These are phyloP conservation scores for Trichoderma guizhouense DNA, from an alignment of 2,329 filamentous ascomycete species.

Conservation along the genomic window DNA sequence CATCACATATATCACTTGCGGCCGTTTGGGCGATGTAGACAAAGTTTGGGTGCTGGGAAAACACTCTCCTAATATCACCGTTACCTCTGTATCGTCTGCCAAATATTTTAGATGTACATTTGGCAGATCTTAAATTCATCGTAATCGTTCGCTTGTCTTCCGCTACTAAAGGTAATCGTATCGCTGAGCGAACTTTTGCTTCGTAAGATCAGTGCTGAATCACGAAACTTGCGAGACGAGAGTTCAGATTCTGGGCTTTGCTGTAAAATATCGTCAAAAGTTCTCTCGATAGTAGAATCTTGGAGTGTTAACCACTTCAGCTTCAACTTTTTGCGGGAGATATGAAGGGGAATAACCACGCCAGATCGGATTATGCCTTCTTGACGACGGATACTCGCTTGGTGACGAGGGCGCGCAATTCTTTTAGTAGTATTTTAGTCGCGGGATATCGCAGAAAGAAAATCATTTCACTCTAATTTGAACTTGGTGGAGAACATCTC, in stretches of 20 bases:
- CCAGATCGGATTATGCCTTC: not conserved
- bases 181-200: not conserved
- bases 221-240: not conserved
- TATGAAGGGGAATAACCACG: not conserved
- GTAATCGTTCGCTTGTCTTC: not conserved
- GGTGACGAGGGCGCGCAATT: not conserved
- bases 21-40: not conserved
- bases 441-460: not conserved
- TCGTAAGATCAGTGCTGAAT: not conserved
- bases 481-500: not conserved
- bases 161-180: not conserved
- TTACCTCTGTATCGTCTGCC: not conserved
- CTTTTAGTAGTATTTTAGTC: not conserved
- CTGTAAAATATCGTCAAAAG: not conserved
- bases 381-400: not conserved
- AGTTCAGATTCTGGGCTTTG: not conserved
- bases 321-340: not conserved
- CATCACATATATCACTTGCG: not conserved
- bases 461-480: not conserved
- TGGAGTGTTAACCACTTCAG: not conserved
- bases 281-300: too few relatives aligned
- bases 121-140: not conserved
- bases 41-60: accelerated
- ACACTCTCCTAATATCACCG: not conserved
- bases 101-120: not conserved